A percentile compares a stretch with the other conserved stretches of the same genome.
Conservation (phyloP, 306 rosid species). For the Medicago arabica region DNA sequence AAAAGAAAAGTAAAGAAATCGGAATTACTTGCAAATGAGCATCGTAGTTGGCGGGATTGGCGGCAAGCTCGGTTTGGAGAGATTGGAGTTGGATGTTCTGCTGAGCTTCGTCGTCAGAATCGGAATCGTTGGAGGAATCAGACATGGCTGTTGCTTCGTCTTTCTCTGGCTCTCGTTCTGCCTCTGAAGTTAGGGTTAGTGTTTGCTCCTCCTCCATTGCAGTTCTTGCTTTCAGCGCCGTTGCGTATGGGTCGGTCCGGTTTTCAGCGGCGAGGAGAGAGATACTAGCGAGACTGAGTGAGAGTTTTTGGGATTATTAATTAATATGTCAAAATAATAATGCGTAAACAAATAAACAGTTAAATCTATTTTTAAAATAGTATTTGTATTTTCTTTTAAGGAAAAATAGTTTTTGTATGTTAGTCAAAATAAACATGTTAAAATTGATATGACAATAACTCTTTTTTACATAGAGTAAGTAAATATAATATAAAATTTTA, state of each 20-base stretch:
- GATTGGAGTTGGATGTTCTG: conserved; percentile 66
- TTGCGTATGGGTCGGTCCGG: neutral
- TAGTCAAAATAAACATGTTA: no score
- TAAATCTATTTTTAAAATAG: no score
- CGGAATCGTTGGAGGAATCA: conserved; percentile 16
- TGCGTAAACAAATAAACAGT: no score
- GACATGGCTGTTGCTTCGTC: conserved; percentile 8
- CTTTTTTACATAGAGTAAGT: no score
- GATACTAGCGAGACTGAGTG: neutral
- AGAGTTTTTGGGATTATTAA: no score
- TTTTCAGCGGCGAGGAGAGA: neutral
- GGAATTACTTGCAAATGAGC: conserved; percentile 63
- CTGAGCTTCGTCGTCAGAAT: conserved; percentile 65
- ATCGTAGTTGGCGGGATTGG: conserved; percentile 78
- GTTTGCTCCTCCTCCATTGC: conserved; percentile 55
- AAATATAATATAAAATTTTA: no score
- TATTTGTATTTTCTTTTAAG: no score
- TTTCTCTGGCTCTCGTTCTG: neutral
- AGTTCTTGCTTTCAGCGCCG: neutral
- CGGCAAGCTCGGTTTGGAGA: conserved; percentile 63
- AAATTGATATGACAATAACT: no score
- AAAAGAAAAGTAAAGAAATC: neutral
- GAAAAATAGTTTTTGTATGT: no score
- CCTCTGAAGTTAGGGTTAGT: conserved; percentile 28
- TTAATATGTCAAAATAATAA: no score